Evolutionary conservation across 1,284 basidiomycete species (phyloP).

Genomic region (Naganishia sp.): DNA sequence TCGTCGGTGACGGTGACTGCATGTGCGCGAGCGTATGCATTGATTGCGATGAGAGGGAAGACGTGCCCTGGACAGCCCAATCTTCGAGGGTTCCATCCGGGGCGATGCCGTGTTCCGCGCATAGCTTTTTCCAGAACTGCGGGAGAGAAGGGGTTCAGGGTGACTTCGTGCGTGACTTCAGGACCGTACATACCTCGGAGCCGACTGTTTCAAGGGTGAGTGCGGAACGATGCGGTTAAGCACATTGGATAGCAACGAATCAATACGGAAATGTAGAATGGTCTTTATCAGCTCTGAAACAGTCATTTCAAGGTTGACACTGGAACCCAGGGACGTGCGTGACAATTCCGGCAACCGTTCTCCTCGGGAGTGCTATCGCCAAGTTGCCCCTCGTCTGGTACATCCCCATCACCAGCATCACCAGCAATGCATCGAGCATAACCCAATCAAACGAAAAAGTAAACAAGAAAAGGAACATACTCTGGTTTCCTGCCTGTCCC

Average conservation of each 20-base stretch:
- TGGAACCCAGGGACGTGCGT: not conserved
- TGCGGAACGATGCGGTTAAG: not conserved
- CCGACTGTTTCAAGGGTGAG: conserved; percentile 39
- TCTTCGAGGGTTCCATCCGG: conserved; percentile 91
- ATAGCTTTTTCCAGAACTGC: conserved; percentile 88
- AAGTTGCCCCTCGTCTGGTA: too few relatives aligned
- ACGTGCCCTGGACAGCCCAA: conserved; percentile 62
- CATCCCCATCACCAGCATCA: too few relatives aligned
- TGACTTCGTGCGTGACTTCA: not conserved
- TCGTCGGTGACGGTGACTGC: conserved; percentile 20
- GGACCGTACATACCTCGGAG: conserved; percentile 39
- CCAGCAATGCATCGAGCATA: conserved; percentile 1
- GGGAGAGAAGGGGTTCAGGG: not conserved
- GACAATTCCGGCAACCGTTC: too few relatives aligned
- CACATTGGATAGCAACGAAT: too few relatives aligned
- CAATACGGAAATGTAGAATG: too few relatives aligned
- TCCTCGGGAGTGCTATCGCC: too few relatives aligned
- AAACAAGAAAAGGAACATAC: conserved; percentile 55
- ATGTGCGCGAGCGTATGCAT: conserved; percentile 13
- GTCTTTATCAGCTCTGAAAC: too few relatives aligned
- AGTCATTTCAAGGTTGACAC: not conserved
- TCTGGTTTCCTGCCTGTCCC: conserved; percentile 96
- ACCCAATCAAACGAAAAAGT: not conserved
- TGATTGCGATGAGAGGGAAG: conserved; percentile 24
- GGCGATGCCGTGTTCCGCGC: conserved; percentile 93